Conservation (phyloP, 108 stramenopile species). For the Discostella pseudostelligera region DNA sequence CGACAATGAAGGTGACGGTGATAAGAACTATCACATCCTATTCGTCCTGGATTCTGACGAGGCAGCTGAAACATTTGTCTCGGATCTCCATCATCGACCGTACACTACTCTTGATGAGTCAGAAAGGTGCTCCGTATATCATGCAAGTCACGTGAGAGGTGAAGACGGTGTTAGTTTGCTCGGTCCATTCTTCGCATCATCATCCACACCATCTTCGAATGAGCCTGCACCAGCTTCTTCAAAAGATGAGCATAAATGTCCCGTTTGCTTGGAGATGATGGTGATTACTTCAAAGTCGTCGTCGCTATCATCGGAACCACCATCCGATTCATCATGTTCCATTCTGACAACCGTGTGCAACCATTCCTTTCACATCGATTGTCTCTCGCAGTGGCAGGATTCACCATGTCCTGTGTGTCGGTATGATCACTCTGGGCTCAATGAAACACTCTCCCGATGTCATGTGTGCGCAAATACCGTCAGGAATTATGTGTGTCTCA, state of each 20-base stretch:
- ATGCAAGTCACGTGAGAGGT: conserved; percentile 55
- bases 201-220: conserved; percentile 27
- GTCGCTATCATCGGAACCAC: conserved; percentile 6
- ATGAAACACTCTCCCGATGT: conserved; percentile 73
- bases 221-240: conserved; percentile 18
- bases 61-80: conserved; percentile 58
- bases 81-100: conserved; percentile 65
- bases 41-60: conserved; percentile 54
- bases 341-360: conserved; percentile 94
- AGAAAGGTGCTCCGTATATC: conserved; percentile 56
- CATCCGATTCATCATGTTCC: conserved; percentile 26
- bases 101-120: conserved; percentile 74
- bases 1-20: conserved; percentile 5
- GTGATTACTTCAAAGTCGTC: conserved; percentile 20
- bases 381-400: conserved; percentile 81
- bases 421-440: conserved; percentile 88
- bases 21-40: conserved; percentile 50
- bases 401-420: conserved; percentile 93
- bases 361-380: conserved; percentile 92
- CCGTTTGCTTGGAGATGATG: conserved; percentile 90
- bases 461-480: conserved; percentile 76
- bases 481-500: conserved; percentile 75
- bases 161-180: conserved; percentile 61
- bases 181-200: conserved; percentile 65
- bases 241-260: conserved; percentile 67